Conservation (phyloP, 208 protist genomes). For the Trypanosoma rangeli region DNA sequence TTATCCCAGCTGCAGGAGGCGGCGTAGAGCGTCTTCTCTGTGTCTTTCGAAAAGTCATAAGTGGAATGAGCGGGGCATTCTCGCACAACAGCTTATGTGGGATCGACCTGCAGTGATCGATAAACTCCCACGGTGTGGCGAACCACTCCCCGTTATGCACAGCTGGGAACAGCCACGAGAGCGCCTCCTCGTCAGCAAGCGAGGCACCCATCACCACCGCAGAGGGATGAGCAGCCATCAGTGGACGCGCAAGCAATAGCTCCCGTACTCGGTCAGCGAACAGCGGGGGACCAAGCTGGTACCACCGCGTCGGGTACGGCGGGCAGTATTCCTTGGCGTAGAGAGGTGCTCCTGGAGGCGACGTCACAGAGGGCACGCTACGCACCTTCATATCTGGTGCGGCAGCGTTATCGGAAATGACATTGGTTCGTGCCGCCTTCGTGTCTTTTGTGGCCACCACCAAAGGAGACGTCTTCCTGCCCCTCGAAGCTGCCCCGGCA, state of each 20-base stretch:
- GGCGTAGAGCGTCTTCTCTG: not conserved
- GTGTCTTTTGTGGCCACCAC: not conserved
- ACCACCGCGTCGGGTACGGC: not conserved
- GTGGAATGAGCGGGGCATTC: slow-evolving; percentile 42
- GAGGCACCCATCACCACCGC: not conserved
- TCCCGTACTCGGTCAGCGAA: slow-evolving; percentile 21
- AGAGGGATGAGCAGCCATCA: not conserved
- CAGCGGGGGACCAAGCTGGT: slow-evolving; percentile 12
- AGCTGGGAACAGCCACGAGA: slow-evolving; percentile 63
- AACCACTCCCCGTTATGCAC: slow-evolving; percentile 61
- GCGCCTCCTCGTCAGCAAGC: slow-evolving; percentile 47
- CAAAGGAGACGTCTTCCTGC: not conserved
- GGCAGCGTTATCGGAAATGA: not conserved
- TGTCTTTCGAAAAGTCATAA: slow-evolving; percentile 6
- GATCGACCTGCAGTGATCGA: slow-evolving; percentile 49
- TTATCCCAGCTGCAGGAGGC: not conserved
- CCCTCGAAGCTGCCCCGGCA: not conserved
- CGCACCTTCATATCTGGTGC: not conserved
- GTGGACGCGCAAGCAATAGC: slow-evolving; percentile 10
- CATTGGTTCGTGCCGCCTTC: not conserved
- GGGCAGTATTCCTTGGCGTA: not conserved
- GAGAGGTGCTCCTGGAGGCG: not conserved
- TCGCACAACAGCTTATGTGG: slow-evolving; percentile 68
- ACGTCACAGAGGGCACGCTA: not conserved
- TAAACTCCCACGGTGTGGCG: slow-evolving; percentile 39